These are phyloP conservation scores for Chaetomium sp. DNA, from an alignment of 2,329 filamentous ascomycete genomes.

Conservation along the genomic window DNA sequence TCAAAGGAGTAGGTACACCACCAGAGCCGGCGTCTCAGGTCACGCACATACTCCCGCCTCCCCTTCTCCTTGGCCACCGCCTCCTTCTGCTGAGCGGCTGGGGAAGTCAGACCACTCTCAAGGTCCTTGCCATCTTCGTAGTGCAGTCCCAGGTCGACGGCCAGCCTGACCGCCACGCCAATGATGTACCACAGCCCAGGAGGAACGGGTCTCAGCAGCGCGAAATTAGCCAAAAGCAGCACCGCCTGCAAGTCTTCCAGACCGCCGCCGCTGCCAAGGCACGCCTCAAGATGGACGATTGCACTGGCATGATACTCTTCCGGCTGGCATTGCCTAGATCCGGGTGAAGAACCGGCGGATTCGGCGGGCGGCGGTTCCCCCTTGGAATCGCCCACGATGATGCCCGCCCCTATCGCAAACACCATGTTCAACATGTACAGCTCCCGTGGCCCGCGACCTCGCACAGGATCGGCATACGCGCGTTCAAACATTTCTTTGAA, in stretches of 20 bases:
- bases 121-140: constrained; percentile 80
- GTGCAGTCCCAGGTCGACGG: constrained; percentile 88
- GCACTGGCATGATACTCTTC: constrained; percentile 97
- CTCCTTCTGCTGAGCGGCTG: constrained; percentile 45
- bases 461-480: constrained; percentile 71
- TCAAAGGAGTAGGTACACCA: constrained; percentile 98
- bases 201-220: constrained; percentile 84
- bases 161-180: constrained; percentile 86
- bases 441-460: constrained; percentile 72
- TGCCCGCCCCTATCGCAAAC: constrained; percentile 91
- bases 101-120: constrained; percentile 57
- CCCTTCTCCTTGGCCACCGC: constrained; percentile 54
- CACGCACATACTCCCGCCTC: constrained; percentile 80
- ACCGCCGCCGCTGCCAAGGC: constrained; percentile 83
- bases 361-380: constrained; percentile 33
- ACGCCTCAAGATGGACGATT: constrained; percentile 86
- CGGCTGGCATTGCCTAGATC: constrained; percentile 66
- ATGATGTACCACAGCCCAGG: constrained; percentile 97
- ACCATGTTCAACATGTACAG: constrained; percentile 97
- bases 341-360: constrained; percentile 13
- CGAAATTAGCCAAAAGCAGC: constrained; percentile 85
- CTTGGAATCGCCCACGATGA: constrained; percentile 72
- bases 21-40: constrained; percentile 85
- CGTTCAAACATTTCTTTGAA: constrained; percentile 87
- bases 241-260: constrained; percentile 94